Conservation (phyloP, 495 filamentous ascomycete species). For the Pseudoneurospora amorphoporcata region DNA sequence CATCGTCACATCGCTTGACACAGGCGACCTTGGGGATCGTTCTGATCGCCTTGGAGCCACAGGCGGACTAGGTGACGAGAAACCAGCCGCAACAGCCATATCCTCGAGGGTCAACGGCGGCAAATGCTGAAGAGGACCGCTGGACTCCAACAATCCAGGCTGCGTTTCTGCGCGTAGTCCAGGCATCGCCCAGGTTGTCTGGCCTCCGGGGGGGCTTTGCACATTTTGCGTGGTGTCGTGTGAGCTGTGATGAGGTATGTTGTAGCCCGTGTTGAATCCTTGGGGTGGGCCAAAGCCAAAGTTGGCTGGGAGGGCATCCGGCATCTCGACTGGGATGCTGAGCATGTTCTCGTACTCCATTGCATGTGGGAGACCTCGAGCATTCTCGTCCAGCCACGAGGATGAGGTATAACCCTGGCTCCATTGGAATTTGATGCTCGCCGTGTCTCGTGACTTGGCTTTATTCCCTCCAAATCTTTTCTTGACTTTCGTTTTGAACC, state of each 20-base stretch:
- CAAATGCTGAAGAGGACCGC: neutral
- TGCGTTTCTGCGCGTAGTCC: neutral
- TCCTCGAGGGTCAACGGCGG: neutral
- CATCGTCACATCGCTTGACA: neutral
- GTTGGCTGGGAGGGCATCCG: slow-evolving; percentile 7
- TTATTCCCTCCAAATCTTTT: slow-evolving; percentile 2
- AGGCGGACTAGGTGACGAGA: neutral
- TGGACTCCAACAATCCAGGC: neutral
- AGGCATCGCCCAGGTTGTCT: neutral
- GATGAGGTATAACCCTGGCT: slow-evolving; percentile 3
- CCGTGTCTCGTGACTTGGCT: neutral
- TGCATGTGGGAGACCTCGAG: slow-evolving; percentile 7
- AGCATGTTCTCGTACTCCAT: slow-evolving; percentile 17
- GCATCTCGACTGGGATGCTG: slow-evolving; percentile 15
- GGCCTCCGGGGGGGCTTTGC: neutral
- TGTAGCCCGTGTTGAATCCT: neutral
- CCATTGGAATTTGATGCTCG: slow-evolving; percentile 14
- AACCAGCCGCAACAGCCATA: neutral
- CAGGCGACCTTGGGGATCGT: neutral
- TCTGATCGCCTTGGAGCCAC: neutral
- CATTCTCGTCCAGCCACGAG: slow-evolving; percentile 12
- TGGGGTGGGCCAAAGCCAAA: slow-evolving; percentile 4
- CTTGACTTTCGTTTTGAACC: slow-evolving; percentile 2
- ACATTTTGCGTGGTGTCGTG: neutral
- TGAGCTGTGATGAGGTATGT: neutral